These are phyloP conservation scores for Termitomyces sp. DNA, from an alignment of 768 basidiomycete species.

Conservation along the genomic window DNA sequence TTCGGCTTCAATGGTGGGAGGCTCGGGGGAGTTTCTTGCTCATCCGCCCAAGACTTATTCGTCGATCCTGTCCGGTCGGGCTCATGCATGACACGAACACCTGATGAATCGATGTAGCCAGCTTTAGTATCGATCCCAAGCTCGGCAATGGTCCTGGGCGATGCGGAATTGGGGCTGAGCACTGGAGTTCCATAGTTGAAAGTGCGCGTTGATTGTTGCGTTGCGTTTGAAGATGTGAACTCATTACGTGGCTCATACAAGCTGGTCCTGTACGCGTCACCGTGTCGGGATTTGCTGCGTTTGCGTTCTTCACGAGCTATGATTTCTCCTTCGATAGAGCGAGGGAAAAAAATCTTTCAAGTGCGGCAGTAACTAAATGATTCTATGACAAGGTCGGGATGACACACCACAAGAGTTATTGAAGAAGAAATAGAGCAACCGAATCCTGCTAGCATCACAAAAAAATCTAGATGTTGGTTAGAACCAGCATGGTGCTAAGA, in stretches of 20 bases:
- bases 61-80: conserved; percentile 14
- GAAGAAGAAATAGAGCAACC: conserved; percentile 66
- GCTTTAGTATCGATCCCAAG: conserved; percentile 16
- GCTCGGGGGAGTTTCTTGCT: conserved; percentile 18
- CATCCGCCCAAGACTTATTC: conserved; percentile 22
- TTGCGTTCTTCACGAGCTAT: conserved; percentile 41
- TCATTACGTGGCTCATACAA: conserved; percentile 18
- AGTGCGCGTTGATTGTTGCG: conserved; percentile 13
- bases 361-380: not conserved
- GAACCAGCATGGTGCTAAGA: not conserved
- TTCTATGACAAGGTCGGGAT: not conserved
- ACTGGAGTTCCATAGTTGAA: conserved; percentile 7
- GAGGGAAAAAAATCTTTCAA: conserved; percentile 77
- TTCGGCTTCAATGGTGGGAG: conserved; percentile 37
- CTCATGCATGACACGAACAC: not conserved
- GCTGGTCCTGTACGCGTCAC: conserved; percentile 14
- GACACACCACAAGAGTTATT: conserved; percentile 65
- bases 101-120: conserved; percentile 7
- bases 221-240: conserved; percentile 13
- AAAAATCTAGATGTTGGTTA: conserved; percentile 40
- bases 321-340: conserved; percentile 66
- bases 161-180: conserved; percentile 20
- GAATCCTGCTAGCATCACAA: conserved; percentile 52
- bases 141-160: conserved; percentile 23
- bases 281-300: conserved; percentile 27